These are phyloP conservation scores for Acrocalymma vagum DNA, from an alignment of 2,329 filamentous ascomycete species.

Conservation along the genomic window DNA sequence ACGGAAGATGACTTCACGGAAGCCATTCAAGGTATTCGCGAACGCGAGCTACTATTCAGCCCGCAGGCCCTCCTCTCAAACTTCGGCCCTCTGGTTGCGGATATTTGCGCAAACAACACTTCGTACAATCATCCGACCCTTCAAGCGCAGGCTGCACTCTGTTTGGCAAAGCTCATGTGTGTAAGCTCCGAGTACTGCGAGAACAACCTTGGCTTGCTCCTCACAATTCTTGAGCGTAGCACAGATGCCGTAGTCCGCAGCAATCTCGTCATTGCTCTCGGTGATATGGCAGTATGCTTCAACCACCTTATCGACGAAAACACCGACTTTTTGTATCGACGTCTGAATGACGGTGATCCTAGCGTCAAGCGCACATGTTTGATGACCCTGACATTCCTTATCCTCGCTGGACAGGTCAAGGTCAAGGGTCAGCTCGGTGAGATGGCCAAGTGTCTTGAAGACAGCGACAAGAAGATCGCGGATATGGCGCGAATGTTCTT, in stretches of 20 bases:
- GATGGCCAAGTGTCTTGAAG: constrained; percentile 99
- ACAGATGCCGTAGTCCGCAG: constrained; percentile 91
- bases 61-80: constrained; percentile 84
- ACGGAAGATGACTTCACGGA: constrained; percentile 94
- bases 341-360: constrained; percentile 85
- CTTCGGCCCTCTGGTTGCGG: constrained; percentile 89
- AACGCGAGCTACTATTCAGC: constrained; percentile 84
- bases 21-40: constrained; percentile 83
- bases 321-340: constrained; percentile 95
- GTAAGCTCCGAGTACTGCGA: constrained; percentile 97
- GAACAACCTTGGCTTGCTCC: constrained; percentile 87
- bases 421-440: constrained; percentile 98
- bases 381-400: constrained; percentile 98
- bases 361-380: constrained; percentile 97
- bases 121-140: constrained; percentile 88
- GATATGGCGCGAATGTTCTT: constrained; percentile 99
- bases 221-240: constrained; percentile 97
- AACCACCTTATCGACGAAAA: constrained; percentile 99
- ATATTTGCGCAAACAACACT: constrained; percentile 92
- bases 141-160: constrained; percentile 91
- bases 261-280: constrained; percentile 95
- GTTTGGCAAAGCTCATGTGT: constrained; percentile 98
- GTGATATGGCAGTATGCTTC: constrained; percentile 99
- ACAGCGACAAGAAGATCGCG: constrained; percentile 91
- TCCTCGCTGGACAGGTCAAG: constrained; percentile 96